Evolutionary conservation across 495 filamentous ascomycete genomes (phyloP).

Genomic region (Neurospora sp.): DNA sequence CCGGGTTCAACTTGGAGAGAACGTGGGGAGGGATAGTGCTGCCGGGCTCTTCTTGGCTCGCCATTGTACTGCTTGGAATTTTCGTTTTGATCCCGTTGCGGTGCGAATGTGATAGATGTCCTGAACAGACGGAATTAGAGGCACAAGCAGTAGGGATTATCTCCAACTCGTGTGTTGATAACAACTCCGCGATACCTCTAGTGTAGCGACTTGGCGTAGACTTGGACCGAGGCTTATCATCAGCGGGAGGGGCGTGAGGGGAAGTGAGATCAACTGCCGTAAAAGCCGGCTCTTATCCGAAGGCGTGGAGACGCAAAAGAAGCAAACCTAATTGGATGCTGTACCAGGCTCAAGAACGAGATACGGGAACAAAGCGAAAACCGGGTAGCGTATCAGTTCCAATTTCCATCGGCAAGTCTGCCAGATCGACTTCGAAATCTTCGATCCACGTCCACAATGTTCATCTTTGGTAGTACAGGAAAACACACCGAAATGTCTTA

Average conservation of each 20-base stretch:
- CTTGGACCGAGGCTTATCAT: neutral
- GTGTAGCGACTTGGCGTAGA: neutral
- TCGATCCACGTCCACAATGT: neutral
- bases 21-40: slow-evolving; percentile 6
- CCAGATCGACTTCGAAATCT: neutral
- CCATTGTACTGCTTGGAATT: neutral
- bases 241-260: neutral
- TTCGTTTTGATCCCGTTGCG: neutral
- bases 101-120: neutral
- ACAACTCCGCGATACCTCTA: neutral
- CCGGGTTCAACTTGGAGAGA: slow-evolving; percentile 16
- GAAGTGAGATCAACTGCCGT: neutral
- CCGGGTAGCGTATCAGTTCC: neutral
- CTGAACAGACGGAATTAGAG: neutral
- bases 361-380: neutral
- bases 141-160: neutral
- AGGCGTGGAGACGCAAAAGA: neutral
- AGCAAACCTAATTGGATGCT: neutral
- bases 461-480: neutral
- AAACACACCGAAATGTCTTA: neutral
- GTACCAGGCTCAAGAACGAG: neutral
- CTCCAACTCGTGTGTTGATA: neutral
- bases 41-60: neutral
- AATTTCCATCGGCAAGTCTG: neutral
- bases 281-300: neutral